These are phyloP conservation scores for Letharia lupina DNA, from an alignment of 495 filamentous ascomycete species.

Conservation along the genomic window DNA sequence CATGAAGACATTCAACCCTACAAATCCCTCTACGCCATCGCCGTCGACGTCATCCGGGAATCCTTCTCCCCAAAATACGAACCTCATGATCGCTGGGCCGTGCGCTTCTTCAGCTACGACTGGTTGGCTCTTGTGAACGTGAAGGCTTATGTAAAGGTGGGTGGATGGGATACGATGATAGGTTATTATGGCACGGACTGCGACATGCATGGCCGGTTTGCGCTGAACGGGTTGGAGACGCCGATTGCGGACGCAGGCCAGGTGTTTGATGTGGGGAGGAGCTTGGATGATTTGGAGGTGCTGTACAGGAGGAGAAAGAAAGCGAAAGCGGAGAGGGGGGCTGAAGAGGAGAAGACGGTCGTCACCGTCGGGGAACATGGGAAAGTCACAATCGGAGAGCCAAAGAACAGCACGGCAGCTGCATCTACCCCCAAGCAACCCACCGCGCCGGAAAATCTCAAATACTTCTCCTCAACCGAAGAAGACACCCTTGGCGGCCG, in stretches of 20 bases:
- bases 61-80: slow-evolving; percentile 17
- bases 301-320: slow-evolving; percentile 21
- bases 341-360: slow-evolving; percentile 3
- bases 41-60: slow-evolving; percentile 36
- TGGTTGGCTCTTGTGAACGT: slow-evolving; percentile 52
- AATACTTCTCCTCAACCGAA: slow-evolving; percentile 17
- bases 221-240: slow-evolving; percentile 37
- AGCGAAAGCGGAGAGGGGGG: not conserved
- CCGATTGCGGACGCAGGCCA: slow-evolving; percentile 19
- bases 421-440: slow-evolving; percentile 3
- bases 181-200: slow-evolving; percentile 55
- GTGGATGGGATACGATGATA: slow-evolving; percentile 51
- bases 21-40: slow-evolving; percentile 44
- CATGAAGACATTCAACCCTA: slow-evolving; percentile 41
- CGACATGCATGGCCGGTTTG: slow-evolving; percentile 47
- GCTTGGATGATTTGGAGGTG: slow-evolving; percentile 21
- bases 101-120: slow-evolving; percentile 52
- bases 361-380: slow-evolving; percentile 9
- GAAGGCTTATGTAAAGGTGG: slow-evolving; percentile 40
- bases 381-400: slow-evolving; percentile 3
- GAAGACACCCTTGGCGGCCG: slow-evolving; percentile 18
- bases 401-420: slow-evolving; percentile 1
- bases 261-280: slow-evolving; percentile 21
- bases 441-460: slow-evolving; percentile 7
- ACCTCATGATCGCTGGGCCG: slow-evolving; percentile 35